Percentiles rank a stretch among this genome's conserved stretches.
Conservation (phyloP, 192 early-diverging fungal species). For the Lobosporangium transversale region DNA sequence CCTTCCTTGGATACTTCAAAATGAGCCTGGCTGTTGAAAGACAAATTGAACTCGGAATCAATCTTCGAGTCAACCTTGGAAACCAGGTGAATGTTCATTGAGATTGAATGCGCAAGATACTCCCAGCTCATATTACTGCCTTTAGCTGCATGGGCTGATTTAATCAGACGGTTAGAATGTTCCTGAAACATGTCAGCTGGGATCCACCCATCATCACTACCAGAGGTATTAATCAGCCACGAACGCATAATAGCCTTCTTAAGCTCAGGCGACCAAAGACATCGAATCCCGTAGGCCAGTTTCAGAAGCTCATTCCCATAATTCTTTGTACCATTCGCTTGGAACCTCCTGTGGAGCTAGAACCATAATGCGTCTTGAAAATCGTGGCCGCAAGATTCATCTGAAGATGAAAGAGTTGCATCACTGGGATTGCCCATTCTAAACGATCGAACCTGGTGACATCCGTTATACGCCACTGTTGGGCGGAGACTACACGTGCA, state of each 20-base stretch:
- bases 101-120: too few relatives aligned
- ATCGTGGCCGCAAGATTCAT: constrained; percentile 2
- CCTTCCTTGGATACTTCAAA: neutral
- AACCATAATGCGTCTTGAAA: constrained; percentile 11
- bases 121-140: constrained; percentile 1
- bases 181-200: constrained; percentile 13
- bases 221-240: constrained; percentile 10
- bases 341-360: constrained; percentile 10
- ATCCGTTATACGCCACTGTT: neutral
- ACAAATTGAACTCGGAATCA: neutral
- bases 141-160: neutral
- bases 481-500: neutral
- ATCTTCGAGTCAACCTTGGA: neutral
- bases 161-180: constrained; percentile 11
- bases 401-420: constrained; percentile 21
- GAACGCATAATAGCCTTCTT: constrained; percentile 16
- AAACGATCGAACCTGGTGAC: neutral
- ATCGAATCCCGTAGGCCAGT: neutral
- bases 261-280: neutral
- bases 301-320: constrained; percentile 17
- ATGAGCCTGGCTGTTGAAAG: neutral
- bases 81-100: neutral
- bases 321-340: constrained; percentile 10
- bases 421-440: constrained; percentile 2
- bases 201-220: constrained; percentile 4